Base-by-base conservation (phyloP, 2,329 filamentous ascomycete species). In the Microsporum audouinii region DNA sequence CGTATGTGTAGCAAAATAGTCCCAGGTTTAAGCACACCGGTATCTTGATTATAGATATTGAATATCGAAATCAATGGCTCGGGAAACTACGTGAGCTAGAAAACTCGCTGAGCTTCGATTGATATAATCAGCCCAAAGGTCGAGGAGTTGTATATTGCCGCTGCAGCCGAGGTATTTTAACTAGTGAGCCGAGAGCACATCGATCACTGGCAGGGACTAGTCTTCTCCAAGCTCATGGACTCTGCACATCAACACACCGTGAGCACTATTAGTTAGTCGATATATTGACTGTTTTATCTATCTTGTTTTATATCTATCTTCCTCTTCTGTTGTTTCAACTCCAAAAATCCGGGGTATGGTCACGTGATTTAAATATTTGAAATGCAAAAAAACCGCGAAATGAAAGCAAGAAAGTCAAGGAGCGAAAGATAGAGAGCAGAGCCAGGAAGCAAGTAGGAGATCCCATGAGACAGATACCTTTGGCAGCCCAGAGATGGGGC, bases 401-500 rank as follows among this genome's bases (percentile, higher is more conserved):
- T 43, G 39, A n/a, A 23, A 23, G 17, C 17, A 12, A 33, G 12
- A 34, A 53, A 29, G 27, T 31, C 12, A 17, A 27, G 2, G 27
- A 49, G 7, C 23, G 23, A 31, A 33, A 45, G 14, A 43, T 5
- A 10, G 8, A 17, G 17, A 47, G n/a, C 2, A 47, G 43, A 47
- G 6, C 23, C 6, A 27, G 8, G 5, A 47, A 47, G 8, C n/a
- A 47, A 47, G 17, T 56, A 63, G 59, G 56, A 29, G 51, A 14
- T 27, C 55, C 34, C 38, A 57, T 62, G 62, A 58, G 41, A 55
- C 60, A 53, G 59, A 61, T 64, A 47, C 63, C 55, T 59, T 43
- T 61, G 31, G 55, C 63, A 45, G 55, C 55, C 51, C 59, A 60
- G 39, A 45, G 64, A 61, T 65, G 62, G 64, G 31, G 49, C 45